These are phyloP conservation scores for Luzula sylvatica DNA, from an alignment of 176 grass and related monocot species.

Conservation along the genomic window DNA sequence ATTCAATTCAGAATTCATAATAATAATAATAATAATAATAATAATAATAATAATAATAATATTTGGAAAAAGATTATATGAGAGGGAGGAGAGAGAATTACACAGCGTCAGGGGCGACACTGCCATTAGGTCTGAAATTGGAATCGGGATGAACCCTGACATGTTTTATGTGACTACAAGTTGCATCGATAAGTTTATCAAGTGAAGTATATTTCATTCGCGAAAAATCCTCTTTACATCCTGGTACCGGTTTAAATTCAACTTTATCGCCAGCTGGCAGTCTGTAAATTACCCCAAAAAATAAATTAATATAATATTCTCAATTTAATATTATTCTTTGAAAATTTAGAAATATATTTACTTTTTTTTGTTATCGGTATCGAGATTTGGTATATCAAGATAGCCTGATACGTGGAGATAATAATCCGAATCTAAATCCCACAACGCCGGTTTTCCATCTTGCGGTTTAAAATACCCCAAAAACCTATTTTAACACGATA, in stretches of 20 bases:
- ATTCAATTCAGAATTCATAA: conserved; percentile 9
- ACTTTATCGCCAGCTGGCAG: neutral
- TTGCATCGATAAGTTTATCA: conserved; percentile 68
- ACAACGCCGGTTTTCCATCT: conserved; percentile 93
- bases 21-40: neutral
- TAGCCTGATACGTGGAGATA: conserved; percentile 86
- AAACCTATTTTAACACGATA: conserved; percentile 51
- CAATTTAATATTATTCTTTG: no score
- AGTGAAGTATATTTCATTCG: conserved; percentile 79
- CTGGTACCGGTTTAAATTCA: conserved; percentile 37
- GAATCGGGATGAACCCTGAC: conserved; percentile 65
- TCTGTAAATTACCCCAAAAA: conserved; percentile 26
- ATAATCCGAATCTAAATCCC: conserved; percentile 97
- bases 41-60: no score
- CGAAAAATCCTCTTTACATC: conserved; percentile 75
- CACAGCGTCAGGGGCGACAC: conserved; percentile 92
- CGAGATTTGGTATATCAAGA: conserved; percentile 37
- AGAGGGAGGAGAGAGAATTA: conserved; percentile 29
- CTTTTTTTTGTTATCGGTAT: conserved; percentile 49
- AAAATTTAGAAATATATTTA: conserved; percentile 10
- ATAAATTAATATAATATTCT: neutral
- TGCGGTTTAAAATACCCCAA: conserved; percentile 90
- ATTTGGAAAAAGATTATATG: conserved; percentile 17
- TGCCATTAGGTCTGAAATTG: conserved; percentile 50
- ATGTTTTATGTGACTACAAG: conserved; percentile 59